Evolutionary conservation across 495 filamentous ascomycete species (phyloP), one percentile per base, ranked within the genome.

Genomic region (Oleoguttula mirabilis): DNA sequence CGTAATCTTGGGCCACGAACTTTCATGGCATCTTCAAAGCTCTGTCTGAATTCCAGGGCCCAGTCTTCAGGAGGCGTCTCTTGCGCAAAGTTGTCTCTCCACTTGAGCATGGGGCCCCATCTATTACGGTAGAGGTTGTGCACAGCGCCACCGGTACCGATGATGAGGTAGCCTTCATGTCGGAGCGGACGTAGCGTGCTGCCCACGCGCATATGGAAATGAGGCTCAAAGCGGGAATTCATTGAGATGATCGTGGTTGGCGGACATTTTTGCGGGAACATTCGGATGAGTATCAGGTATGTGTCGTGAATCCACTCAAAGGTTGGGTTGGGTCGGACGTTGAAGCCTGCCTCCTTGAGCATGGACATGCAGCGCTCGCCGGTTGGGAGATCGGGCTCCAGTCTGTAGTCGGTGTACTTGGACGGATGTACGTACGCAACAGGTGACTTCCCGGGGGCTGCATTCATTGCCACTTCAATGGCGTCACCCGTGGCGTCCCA

Each of bases 221-320:
- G 71, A 7, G 75, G 74, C 46, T 78, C 74, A 57, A 67, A 79
- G 22, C 68, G 65, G 4, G 65, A 64, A 53, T 79, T 79, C 59
- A 68, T 66, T 36, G 62, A 67, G 50, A 78, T 60, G 30, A 80
- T 61, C 0, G 72, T 75, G 0, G 72, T 73, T 0, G 75, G 76
- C 16, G 75, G 73, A 49, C 69, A 74, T 27, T 52, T 62, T 5
- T 21, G 25, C 17, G 75, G 73, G 50, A 78, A 78, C 76, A 78
- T 80, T 28, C 72, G 64, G 48, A 77, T 75, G 20, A 77, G 61
- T 41, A 78, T 70, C 4, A 77, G 65, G 50, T 71, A 77, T 7
- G 73, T 74, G 55, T 79, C 75, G 60, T 78, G 73, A 52, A 78
- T 77, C 74, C 73, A 77, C 47, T 76, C 69, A 51, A 79, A 77